These are phyloP conservation scores for Leavenworthia alabamica DNA, from an alignment of 345 rosid genomes.

Conservation along the genomic window DNA sequence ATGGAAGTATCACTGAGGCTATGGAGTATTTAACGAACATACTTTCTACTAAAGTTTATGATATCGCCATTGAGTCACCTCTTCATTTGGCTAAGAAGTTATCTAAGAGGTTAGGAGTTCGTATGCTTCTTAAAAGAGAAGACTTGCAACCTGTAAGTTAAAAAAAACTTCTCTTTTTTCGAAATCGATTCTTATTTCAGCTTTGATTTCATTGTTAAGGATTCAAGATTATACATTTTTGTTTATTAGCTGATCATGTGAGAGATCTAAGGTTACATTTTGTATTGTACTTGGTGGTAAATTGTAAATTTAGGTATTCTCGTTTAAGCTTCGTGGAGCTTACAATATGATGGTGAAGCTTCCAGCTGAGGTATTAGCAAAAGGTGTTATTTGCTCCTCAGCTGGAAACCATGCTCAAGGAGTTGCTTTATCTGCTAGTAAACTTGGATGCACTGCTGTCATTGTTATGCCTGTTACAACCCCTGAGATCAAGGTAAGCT, in stretches of 20 bases:
- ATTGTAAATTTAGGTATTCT: constrained; percentile 62
- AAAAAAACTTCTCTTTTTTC: too few species aligned
- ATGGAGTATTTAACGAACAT: constrained; percentile 77
- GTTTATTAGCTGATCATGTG: background rate
- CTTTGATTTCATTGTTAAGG: too few species aligned
- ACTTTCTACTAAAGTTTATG: constrained; percentile 71
- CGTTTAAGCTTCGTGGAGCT: constrained; percentile 96
- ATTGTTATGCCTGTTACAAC: constrained; percentile 92
- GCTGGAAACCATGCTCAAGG: constrained; percentile 99
- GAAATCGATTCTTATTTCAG: too few species aligned
- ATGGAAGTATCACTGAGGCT: constrained; percentile 35
- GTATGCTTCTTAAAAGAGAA: constrained; percentile 72
- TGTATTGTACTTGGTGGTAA: too few species aligned
- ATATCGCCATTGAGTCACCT: constrained; percentile 76
- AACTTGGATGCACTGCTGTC: constrained; percentile 64
- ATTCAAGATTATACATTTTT: background rate
- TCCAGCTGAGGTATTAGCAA: constrained; percentile 53
- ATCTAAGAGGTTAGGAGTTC: constrained; percentile 60
- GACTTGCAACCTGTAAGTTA: constrained; percentile 74
- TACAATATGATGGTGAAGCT: constrained; percentile 96
- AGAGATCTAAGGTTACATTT: too few species aligned
- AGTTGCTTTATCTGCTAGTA: constrained; percentile 81
- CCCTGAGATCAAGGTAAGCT: constrained; percentile 77
- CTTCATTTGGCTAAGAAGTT: constrained; percentile 59
- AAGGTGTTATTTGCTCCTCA: constrained; percentile 88